Conservation (phyloP, 2,329 filamentous ascomycete species). For the Ophiocordyceps sinensis region DNA sequence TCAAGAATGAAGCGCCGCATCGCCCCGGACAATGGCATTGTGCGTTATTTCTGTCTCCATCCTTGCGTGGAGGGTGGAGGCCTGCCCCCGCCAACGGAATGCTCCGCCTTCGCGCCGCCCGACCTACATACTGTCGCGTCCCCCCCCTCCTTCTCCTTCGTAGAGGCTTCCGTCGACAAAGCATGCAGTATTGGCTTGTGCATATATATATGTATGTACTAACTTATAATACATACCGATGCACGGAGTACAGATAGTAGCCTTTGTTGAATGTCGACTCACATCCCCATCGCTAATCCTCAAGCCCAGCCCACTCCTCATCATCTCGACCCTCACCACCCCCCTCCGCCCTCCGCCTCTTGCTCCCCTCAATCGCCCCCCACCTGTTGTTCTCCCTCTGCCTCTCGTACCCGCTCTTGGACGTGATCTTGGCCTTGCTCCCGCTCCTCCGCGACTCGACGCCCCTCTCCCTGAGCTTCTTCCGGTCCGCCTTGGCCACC, state of each 20-base stretch:
- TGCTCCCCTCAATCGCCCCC: conserved; percentile 48
- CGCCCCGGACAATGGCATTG: no score
- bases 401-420: conserved; percentile 64
- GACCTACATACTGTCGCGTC: no score
- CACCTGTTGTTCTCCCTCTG: conserved; percentile 50
- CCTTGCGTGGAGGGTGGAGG: no score
- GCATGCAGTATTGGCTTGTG: not conserved
- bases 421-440: conserved; percentile 55
- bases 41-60: no score
- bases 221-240: no score
- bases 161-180: no score
- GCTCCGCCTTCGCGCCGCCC: no score
- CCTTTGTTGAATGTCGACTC: not conserved
- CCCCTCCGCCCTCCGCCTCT: conserved; percentile 26
- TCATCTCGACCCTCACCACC: conserved; percentile 6
- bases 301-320: conserved; percentile 35
- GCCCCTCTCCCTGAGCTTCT: conserved; percentile 67
- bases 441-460: conserved; percentile 52
- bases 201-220: no score
- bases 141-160: no score
- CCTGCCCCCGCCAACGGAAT: no score
- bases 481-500: conserved; percentile 69
- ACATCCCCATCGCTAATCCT: conserved; percentile 15
- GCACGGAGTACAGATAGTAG: no score
- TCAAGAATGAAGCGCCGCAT: no score